Evolutionary conservation across 805 yeast genomes (phyloP), one percentile per base, ranked within the genome.

Genomic region (Myxozyma kluyveri): DNA sequence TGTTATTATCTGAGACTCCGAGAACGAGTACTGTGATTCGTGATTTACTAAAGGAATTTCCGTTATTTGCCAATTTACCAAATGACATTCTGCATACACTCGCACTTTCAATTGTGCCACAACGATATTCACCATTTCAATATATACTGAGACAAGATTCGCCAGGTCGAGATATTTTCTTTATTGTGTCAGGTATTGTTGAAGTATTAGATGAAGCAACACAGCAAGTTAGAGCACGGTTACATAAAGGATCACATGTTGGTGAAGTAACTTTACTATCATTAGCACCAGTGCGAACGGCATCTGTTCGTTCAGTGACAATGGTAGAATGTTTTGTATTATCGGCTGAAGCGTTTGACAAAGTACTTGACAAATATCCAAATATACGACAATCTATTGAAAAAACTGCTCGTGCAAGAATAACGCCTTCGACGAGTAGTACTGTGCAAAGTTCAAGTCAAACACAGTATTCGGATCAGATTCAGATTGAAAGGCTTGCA

Each of bases 221-320:
- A 18, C 79, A 75, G 47, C 67, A 69, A 32, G 70, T 76, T 1
- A 64, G 81, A 35, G 88, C 86, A 3, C 73, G 87, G 51, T 68
- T 86, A 23, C 75, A 79, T 1, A 67, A 79, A 14, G 87, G 86
- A 19, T 76, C 81, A 31, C 84, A 82, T 67, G 84, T 85, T 68
- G 93, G 93, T 21, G 91, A 84, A 65, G 82, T 84, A 83, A 78
- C 87, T 0, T 85, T 84, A 60, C 67, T 85, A 38, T 70, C 79
- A 2, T 73, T 59, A 40, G 62, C 50, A 45, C 65, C 61, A 1
- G 42, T 42, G 5, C 68, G 90, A 58, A 76, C 82, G 39, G 90
- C 89, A 0, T 79, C 79, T 52, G 81, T 85, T 31, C 72, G 89
- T 53, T 74, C 88, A 0, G 77, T 82, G 10, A 71, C 81, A 3